Percentiles rank a stretch among this genome's conserved stretches.
Evolutionary conservation across 768 basidiomycete genomes (phyloP).

Genomic region (Tephrocybe sp.): DNA sequence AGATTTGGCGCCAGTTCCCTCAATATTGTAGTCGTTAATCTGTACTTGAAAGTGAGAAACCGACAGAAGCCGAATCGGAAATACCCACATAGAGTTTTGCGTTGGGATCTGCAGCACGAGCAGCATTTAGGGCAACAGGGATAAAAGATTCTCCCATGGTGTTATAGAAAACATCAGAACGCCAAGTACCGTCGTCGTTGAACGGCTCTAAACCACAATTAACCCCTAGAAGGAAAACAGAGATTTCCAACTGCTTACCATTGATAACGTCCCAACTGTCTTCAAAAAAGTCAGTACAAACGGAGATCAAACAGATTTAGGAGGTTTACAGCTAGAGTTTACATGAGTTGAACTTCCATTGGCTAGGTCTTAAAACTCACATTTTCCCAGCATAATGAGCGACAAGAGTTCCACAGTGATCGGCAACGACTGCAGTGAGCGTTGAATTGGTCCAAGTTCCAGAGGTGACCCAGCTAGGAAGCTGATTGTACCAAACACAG

Average conservation of each 20-base stretch:
- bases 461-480: too few species aligned
- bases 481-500: too few species aligned
- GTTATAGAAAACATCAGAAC: constrained; percentile 39
- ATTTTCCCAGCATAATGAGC: constrained; percentile 51
- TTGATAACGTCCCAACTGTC: constrained; percentile 45
- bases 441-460: constrained; percentile 41
- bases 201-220: constrained; percentile 30
- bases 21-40: constrained; percentile 42
- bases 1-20: constrained; percentile 47
- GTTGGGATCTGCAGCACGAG: constrained; percentile 47
- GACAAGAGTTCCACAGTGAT: constrained; percentile 47
- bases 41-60: constrained; percentile 6
- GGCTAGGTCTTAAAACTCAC: constrained; percentile 21
- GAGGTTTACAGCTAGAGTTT: background rate
- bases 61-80: background rate
- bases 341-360: background rate
- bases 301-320: constrained; percentile 16
- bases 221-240: background rate
- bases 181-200: constrained; percentile 47
- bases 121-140: constrained; percentile 37
- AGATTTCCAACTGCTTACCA: constrained; percentile 19
- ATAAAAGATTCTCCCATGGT: constrained; percentile 37
- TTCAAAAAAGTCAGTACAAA: constrained; percentile 24
- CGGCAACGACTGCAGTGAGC: constrained; percentile 41
- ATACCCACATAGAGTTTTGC: constrained; percentile 52